Conservation (phyloP, 805 yeast genomes). For the Candida ascalaphidarum region DNA sequence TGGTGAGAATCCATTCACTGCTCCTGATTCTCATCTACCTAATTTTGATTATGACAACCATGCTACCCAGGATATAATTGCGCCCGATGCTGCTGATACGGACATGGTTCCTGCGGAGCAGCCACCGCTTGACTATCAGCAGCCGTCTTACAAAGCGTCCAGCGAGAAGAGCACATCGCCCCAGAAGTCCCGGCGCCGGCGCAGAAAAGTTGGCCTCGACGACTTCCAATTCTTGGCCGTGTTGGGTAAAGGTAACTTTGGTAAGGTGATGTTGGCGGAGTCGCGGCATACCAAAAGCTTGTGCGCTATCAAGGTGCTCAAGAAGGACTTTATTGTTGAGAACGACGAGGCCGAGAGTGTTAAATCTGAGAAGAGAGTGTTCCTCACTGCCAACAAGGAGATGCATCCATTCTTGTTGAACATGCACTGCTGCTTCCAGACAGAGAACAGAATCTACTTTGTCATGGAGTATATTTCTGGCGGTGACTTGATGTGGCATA, state of each 20-base stretch:
- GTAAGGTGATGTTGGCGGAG: conserved; percentile 96
- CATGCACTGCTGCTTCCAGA: conserved; percentile 92
- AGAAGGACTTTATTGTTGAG: conserved; percentile 91
- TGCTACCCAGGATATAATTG: conserved; percentile 9
- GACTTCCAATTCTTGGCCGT: conserved; percentile 93
- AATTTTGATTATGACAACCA: conserved; percentile 21
- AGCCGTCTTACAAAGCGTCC: too few relatives aligned
- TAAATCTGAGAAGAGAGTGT: conserved; percentile 89
- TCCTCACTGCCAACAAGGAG: conserved; percentile 73
- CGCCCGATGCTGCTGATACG: conserved; percentile 7
- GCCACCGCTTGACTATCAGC: too few relatives aligned
- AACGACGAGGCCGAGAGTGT: conserved; percentile 96
- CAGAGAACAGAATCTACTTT: conserved; percentile 93
- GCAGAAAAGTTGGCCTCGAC: conserved; percentile 82
- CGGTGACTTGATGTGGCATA: conserved; percentile 99
- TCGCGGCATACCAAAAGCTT: conserved; percentile 71
- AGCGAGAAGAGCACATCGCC: not conserved
- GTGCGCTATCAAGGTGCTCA: conserved; percentile 94
- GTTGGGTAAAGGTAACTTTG: conserved; percentile 96
- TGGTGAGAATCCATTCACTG: conserved; percentile 1
- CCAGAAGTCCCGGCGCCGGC: conserved; percentile 17
- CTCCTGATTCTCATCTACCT: conserved; percentile 6
- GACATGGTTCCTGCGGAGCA: too few relatives aligned
- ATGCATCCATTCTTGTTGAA: conserved; percentile 90
- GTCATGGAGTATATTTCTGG: conserved; percentile 98